Evolutionary conservation across 2,329 filamentous ascomycete species (phyloP).

Genomic region (Xylariaceae sp.): DNA sequence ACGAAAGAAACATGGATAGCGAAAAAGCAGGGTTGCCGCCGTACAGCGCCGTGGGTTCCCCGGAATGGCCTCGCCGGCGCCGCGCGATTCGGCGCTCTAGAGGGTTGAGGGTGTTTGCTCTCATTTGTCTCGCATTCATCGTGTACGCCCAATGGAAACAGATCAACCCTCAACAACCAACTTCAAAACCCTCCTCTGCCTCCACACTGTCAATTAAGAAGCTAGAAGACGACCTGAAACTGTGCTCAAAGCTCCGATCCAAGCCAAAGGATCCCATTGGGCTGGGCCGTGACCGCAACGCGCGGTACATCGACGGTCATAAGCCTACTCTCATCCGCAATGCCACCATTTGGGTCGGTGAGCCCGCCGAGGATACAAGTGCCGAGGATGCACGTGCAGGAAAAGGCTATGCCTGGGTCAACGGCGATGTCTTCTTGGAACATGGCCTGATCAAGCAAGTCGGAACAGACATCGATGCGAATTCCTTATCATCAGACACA

Average conservation of each 20-base stretch:
- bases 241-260: conserved; percentile 51
- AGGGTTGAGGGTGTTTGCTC: conserved; percentile 38
- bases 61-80: conserved; percentile 26
- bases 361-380: conserved; percentile 50
- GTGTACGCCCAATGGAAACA: conserved; percentile 48
- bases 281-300: conserved; percentile 54
- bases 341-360: conserved; percentile 63
- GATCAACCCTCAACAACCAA: conserved; percentile 20
- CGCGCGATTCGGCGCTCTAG: conserved; percentile 41
- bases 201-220: conserved; percentile 46
- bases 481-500: conserved; percentile 43
- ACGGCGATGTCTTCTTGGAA: conserved; percentile 58
- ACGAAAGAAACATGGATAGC: conserved; percentile 23
- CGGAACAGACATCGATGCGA: conserved; percentile 26
- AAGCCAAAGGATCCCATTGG: conserved; percentile 55
- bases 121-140: conserved; percentile 49
- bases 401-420: conserved; percentile 57
- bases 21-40: conserved; percentile 45
- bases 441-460: conserved; percentile 58
- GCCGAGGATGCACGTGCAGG: conserved; percentile 53
- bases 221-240: conserved; percentile 50
- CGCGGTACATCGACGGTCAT: conserved; percentile 55
- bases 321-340: conserved; percentile 62
- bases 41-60: conserved; percentile 36
- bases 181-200: no score